Evolutionary conservation across 2,329 filamentous ascomycete genomes (phyloP).

Genomic region (Metarhizium brunneum): DNA sequence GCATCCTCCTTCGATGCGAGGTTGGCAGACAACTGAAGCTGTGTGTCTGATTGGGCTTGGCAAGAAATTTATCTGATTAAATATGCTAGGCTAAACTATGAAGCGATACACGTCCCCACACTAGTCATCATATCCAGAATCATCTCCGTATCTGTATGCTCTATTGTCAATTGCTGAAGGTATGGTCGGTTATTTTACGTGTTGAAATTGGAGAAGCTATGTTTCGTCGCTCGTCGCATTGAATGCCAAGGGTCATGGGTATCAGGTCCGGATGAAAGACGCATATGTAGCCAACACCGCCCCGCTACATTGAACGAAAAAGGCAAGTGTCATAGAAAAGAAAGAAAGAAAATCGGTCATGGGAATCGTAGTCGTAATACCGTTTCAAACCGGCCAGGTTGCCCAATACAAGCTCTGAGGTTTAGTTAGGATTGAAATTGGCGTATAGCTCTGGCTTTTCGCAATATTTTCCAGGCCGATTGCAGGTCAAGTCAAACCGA

Average conservation of each 20-base stretch:
- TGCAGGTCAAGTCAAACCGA: neutral
- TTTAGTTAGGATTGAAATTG: neutral
- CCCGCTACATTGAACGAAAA: neutral
- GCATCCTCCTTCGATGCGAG: too few relatives aligned
- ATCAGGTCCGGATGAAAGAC: neutral
- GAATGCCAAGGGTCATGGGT: neutral
- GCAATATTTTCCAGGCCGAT: neutral
- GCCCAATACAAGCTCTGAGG: neutral
- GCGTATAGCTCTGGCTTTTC: neutral
- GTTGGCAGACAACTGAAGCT: too few relatives aligned
- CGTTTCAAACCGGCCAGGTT: neutral
- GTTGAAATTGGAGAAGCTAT: neutral
- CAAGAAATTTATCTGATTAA: neutral
- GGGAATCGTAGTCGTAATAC: neutral
- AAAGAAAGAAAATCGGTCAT: neutral
- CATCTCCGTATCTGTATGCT: neutral
- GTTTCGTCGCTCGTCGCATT: neutral
- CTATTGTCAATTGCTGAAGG: neutral
- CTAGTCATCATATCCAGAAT: neutral
- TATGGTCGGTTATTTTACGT: neutral
- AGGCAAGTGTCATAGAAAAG: neutral
- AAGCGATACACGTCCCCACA: neutral
- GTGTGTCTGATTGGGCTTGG: too few relatives aligned
- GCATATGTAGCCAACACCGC: neutral
- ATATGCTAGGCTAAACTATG: neutral